Conservation (phyloP, 2,329 filamentous ascomycete genomes). For the Dactylellina leptospora region DNA sequence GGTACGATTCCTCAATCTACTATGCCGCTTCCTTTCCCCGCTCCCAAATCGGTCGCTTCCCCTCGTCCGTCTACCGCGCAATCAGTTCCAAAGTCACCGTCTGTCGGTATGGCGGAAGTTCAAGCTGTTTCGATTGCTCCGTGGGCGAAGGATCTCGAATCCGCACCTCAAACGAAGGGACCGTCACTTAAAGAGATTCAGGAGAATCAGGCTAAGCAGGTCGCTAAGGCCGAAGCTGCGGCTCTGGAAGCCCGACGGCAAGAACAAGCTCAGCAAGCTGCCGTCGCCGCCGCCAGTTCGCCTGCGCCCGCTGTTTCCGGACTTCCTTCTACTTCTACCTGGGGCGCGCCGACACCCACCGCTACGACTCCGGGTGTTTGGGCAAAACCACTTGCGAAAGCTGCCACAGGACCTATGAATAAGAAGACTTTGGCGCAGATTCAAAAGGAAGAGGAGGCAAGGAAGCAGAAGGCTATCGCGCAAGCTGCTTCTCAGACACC, state of each 20-base stretch:
- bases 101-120: conserved; percentile 64
- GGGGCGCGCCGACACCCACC: conserved; percentile 77
- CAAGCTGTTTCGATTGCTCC: conserved; percentile 81
- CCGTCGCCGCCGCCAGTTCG: conserved; percentile 61
- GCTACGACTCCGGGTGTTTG: conserved; percentile 68
- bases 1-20: conserved; percentile 26
- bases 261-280: conserved; percentile 69
- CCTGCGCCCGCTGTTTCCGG: conserved; percentile 69
- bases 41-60: conserved; percentile 37
- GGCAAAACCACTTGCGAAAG: conserved; percentile 69
- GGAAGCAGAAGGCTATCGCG: conserved; percentile 78
- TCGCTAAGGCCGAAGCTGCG: conserved; percentile 86
- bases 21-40: conserved; percentile 49
- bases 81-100: conserved; percentile 41
- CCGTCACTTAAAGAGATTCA: conserved; percentile 97
- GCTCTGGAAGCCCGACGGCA: conserved; percentile 77
- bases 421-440: conserved; percentile 97
- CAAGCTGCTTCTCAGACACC: conserved; percentile 62
- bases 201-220: conserved; percentile 90
- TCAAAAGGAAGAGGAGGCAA: conserved; percentile 90
- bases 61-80: conserved; percentile 47
- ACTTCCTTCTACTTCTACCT: conserved; percentile 67
- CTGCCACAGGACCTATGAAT: conserved; percentile 61
- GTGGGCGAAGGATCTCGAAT: conserved; percentile 86
- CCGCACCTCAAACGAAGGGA: conserved; percentile 75